Percentiles rank a stretch among this genome's conserved stretches.
Conservation (phyloP, 495 filamentous ascomycete species). For the Cercophora sp. region DNA sequence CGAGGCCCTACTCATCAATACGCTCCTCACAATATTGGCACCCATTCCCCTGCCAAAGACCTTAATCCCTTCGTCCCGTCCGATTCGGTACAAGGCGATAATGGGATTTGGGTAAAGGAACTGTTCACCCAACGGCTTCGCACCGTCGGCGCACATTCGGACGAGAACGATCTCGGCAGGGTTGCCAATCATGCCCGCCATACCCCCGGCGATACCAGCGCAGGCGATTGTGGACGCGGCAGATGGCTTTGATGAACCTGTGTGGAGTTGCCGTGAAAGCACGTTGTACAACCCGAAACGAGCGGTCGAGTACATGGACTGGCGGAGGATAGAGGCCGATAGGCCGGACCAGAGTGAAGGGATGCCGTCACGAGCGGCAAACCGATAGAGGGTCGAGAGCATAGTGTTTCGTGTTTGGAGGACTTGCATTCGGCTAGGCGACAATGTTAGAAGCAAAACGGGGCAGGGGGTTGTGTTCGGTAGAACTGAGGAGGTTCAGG, state of each 20-base stretch:
- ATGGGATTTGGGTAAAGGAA: constrained; percentile 33
- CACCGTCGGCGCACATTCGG: constrained; percentile 74
- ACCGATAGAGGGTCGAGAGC: constrained; percentile 30
- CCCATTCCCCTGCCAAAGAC: constrained; percentile 34
- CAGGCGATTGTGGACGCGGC: constrained; percentile 27
- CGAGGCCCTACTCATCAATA: constrained; percentile 40
- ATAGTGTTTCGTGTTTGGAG: constrained; percentile 30
- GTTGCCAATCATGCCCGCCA: constrained; percentile 75
- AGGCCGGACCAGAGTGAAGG: constrained; percentile 37
- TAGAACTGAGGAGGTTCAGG: no score
- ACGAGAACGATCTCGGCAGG: constrained; percentile 74
- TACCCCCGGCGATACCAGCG: constrained; percentile 55
- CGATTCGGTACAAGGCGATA: constrained; percentile 29
- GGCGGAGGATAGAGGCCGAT: constrained; percentile 36
- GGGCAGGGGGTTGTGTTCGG: no score
- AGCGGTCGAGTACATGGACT: constrained; percentile 39
- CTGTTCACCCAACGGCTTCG: constrained; percentile 58
- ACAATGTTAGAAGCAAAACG: not conserved
- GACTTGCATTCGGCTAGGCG: constrained; percentile 36
- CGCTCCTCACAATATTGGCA: constrained; percentile 36
- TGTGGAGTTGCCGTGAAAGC: constrained; percentile 24
- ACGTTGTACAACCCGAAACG: constrained; percentile 35
- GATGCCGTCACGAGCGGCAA: constrained; percentile 36
- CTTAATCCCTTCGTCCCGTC: constrained; percentile 30
- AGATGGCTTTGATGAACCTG: constrained; percentile 20